These are phyloP conservation scores for Jimgerdemannia lactiflua DNA, from an alignment of 192 early-diverging fungal species.

Conservation along the genomic window DNA sequence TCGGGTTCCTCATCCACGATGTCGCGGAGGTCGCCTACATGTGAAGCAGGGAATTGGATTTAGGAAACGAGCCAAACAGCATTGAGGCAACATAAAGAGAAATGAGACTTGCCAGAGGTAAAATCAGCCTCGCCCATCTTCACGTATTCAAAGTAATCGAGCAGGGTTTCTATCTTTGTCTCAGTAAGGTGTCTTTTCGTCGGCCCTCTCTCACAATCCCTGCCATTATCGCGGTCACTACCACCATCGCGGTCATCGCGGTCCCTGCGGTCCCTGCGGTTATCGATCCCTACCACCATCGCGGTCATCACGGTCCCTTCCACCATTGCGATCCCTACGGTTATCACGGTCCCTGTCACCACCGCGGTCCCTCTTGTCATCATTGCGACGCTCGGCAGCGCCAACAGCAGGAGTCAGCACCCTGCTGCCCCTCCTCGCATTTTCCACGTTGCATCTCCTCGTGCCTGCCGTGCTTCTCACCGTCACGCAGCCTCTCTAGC, in stretches of 20 bases:
- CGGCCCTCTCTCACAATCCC: background rate
- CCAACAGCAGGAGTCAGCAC: background rate
- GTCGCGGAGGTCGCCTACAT: background rate
- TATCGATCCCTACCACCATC: too few species aligned
- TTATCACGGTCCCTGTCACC: too few species aligned
- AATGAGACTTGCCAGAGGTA: background rate
- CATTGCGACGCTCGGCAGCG: background rate
- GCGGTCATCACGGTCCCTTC: too few species aligned
- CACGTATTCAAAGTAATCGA: background rate
- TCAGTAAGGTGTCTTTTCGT: background rate
- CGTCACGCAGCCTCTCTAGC: background rate
- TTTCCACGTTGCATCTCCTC: too few species aligned
- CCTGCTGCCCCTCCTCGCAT: too few species aligned
- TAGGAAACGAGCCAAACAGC: background rate
- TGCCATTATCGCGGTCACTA: background rate
- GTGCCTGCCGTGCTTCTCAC: background rate
- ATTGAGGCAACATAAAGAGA: background rate
- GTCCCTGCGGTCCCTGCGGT: background rate
- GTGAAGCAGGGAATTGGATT: background rate
- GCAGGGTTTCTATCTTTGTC: background rate
- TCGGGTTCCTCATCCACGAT: background rate
- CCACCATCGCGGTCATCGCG: background rate
- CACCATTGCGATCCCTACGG: too few species aligned
- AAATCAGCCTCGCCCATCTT: background rate
- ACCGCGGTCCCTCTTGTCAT: background rate